phyloP scores from a whole-genome alignment of 768 basidiomycete species.

The Tylopilus sp. region DNA sequence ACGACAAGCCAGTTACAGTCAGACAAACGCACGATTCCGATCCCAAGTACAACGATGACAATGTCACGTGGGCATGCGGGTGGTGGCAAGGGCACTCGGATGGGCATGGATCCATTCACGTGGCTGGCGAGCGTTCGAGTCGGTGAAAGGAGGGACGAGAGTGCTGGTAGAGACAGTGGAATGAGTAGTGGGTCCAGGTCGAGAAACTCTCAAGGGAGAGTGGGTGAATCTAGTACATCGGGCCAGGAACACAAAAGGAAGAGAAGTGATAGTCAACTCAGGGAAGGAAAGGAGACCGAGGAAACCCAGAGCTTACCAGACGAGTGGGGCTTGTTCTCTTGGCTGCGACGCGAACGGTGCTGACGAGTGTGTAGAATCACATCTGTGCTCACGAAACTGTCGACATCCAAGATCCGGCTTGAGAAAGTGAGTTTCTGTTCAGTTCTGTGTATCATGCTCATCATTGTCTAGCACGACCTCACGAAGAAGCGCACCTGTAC shows the following conservation, averaged over 20 bases:
- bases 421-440: conserved; percentile 61
- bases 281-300: conserved; percentile 33
- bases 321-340: conserved; percentile 47
- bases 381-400: conserved; percentile 62
- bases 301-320: conserved; percentile 60
- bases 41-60: conserved; percentile 31
- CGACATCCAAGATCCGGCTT: conserved; percentile 70
- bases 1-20: conserved; percentile 3
- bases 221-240: conserved; percentile 7
- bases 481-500: conserved; percentile 77
- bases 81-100: conserved; percentile 47
- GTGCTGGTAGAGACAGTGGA: conserved; percentile 51
- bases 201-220: conserved; percentile 28
- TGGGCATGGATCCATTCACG: conserved; percentile 68
- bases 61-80: conserved; percentile 46
- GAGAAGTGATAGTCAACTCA: conserved; percentile 45
- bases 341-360: not conserved
- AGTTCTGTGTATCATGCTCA: conserved; percentile 1
- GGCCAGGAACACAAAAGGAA: conserved; percentile 28
- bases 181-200: conserved; percentile 43
- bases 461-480: conserved; percentile 51
- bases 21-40: conserved; percentile 20
- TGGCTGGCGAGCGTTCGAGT: conserved; percentile 77
- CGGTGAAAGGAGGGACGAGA: conserved; percentile 51
- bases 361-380: conserved; percentile 53